Evolutionary conservation across 495 filamentous ascomycete species (phyloP).

Genomic region (Annulohypoxylon bovei): DNA sequence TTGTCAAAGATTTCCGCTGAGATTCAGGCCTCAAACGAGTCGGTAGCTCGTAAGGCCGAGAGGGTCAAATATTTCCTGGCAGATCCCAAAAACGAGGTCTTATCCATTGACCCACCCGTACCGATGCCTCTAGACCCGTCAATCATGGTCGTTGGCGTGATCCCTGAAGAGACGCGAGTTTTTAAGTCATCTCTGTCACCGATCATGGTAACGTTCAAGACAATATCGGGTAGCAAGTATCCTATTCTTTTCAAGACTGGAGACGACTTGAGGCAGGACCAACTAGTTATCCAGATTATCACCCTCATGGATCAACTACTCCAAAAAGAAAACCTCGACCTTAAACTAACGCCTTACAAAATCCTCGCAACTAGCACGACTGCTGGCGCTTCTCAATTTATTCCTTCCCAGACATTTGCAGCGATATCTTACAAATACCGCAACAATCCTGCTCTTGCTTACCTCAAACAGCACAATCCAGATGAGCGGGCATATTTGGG

Average conservation of each 20-base stretch:
- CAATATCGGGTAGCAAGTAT: constrained; percentile 77
- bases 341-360: constrained; percentile 94
- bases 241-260: constrained; percentile 97
- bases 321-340: constrained; percentile 94
- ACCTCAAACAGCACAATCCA: constrained; percentile 89
- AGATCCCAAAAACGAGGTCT: constrained; percentile 88
- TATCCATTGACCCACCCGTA: constrained; percentile 83
- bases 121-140: constrained; percentile 90
- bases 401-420: constrained; percentile 84
- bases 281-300: constrained; percentile 98
- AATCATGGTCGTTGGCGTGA: constrained; percentile 78
- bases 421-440: constrained; percentile 83
- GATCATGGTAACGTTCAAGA: constrained; percentile 90
- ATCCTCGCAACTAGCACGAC: constrained; percentile 92
- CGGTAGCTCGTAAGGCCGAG: constrained; percentile 80
- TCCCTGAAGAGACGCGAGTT: constrained; percentile 85
- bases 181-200: constrained; percentile 96
- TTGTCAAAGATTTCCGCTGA: constrained; percentile 91
- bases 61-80: constrained; percentile 81
- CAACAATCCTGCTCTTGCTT: constrained; percentile 76
- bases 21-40: constrained; percentile 81
- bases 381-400: constrained; percentile 91
- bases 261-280: constrained; percentile 96
- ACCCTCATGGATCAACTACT: constrained; percentile 97
- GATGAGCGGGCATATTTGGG: constrained; percentile 84